Conservation (phyloP, 1,139 yeast species). For the Blastobotrys buckinghamii region DNA sequence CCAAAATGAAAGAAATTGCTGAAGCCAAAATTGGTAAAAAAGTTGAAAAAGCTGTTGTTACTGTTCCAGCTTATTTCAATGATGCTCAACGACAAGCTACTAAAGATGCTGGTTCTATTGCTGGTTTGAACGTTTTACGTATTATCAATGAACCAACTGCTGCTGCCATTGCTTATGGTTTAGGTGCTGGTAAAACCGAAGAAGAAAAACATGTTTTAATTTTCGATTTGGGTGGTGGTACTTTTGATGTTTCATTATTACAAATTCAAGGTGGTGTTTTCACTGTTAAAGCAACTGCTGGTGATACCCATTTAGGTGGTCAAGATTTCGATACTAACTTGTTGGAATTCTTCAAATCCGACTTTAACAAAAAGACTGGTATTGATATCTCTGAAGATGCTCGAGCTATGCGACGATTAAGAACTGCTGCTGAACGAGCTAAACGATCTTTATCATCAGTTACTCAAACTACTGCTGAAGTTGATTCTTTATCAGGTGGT, state of each 20-base stretch:
- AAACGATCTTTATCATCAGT: slow-evolving; percentile 85
- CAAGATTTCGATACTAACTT: slow-evolving; percentile 82
- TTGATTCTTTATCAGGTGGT: slow-evolving; percentile 77
- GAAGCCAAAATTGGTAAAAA: slow-evolving; percentile 91
- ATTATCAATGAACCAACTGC: slow-evolving; percentile 98
- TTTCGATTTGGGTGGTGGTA: slow-evolving; percentile 98
- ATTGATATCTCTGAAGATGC: slow-evolving; percentile 68
- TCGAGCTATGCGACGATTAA: slow-evolving; percentile 80
- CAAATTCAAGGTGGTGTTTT: slow-evolving; percentile 82
- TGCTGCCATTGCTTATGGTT: slow-evolving; percentile 98
- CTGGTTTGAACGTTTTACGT: slow-evolving; percentile 94
- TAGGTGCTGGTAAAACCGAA: slow-evolving; percentile 83
- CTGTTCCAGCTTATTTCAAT: slow-evolving; percentile 97
- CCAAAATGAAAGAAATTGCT: slow-evolving; percentile 97
- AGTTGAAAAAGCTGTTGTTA: slow-evolving; percentile 92
- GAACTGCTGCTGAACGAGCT: slow-evolving; percentile 91
- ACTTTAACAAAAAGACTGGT: slow-evolving; percentile 82
- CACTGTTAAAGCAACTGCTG: slow-evolving; percentile 96
- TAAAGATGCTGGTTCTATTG: slow-evolving; percentile 97
- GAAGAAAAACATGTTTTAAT: slow-evolving; percentile 83
- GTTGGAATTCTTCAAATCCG: slow-evolving; percentile 71
- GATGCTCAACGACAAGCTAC: slow-evolving; percentile 98
- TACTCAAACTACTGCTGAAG: slow-evolving; percentile 81
- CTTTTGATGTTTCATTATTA: slow-evolving; percentile 91
- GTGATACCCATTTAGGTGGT: slow-evolving; percentile 99